Base-by-base conservation (phyloP, 768 basidiomycete genomes). In the Pulveroboletus frians region DNA sequence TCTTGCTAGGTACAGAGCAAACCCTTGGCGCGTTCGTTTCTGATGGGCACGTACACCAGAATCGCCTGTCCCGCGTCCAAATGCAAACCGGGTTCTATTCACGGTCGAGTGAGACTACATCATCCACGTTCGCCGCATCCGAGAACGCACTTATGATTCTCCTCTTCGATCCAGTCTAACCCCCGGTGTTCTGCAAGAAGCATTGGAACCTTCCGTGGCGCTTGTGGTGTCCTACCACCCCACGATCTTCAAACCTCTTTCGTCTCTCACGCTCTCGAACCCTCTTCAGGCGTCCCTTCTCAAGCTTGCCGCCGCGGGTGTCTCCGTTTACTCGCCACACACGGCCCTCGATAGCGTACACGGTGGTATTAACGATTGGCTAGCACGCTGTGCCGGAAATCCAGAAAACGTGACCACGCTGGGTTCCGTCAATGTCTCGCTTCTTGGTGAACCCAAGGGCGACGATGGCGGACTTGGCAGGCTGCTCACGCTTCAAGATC, bases 321-420 rank as follows among this genome's bases (percentile, higher is more conserved):
- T 97, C 48, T 87, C 85, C 1, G 77, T 97, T 5, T 95, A 88
- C 70, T 78, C 78, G 35, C 92, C 95, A 3, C 95, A 98, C 69
- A 91, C 88, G 0, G 81, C 91, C 0, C 76, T 96, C 15, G 95
- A 98, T 69, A 76, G 76, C n/a, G 82, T 88, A 1, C 76, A 79
- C 57, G 88, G 80, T 5, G 94, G 95, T 0, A 80, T 95, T 46
- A 96, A 95, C 61, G 92, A 94, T 68, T 96, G 89, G 88, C 77
- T 93, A 14, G 87, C 81, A 1, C 62, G 71, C 64, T 80, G 76
- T 31, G 63, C 79, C 30, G 68, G 79, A 53, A 70, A 68, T 41
- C 54, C 57, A 6, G 61, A 60, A 26, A 46, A 59, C 17, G 68
- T 53, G 15, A 64, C 58, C 36, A 70, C 67, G 5, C 70, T 52